phyloP scores from a whole-genome alignment of 768 basidiomycete species.

The Boletus bicolor region DNA sequence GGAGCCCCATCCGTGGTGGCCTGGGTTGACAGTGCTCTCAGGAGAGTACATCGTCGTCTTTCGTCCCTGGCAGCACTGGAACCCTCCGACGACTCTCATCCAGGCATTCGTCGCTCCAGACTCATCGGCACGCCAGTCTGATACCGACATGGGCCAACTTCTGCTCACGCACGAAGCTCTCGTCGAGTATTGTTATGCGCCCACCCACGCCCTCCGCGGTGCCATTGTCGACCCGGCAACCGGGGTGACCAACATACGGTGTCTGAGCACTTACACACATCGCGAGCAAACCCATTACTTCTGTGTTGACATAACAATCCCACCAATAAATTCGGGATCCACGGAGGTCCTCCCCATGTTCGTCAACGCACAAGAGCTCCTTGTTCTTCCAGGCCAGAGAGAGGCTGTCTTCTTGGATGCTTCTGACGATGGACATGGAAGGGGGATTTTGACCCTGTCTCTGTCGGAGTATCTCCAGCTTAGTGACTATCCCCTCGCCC shows the following conservation, averaged over 20 bases:
- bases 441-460: conserved; percentile 15
- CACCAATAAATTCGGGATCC: background rate
- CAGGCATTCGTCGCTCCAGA: conserved; percentile 18
- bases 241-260: conserved; percentile 10
- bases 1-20: conserved; percentile 3
- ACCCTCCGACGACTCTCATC: conserved; percentile 13
- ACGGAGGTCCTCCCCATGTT: conserved; percentile 11
- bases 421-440: conserved; percentile 15
- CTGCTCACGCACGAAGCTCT: conserved; percentile 21
- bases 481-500: background rate
- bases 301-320: conserved; percentile 18
- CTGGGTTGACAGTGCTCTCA: conserved; percentile 14
- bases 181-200: background rate
- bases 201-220: conserved; percentile 11
- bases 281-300: conserved; percentile 4
- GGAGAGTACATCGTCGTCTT: conserved; percentile 15
- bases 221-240: conserved; percentile 13
- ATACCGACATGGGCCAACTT: conserved; percentile 1
- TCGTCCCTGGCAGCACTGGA: conserved; percentile 1
- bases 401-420: conserved; percentile 3
- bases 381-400: conserved; percentile 14
- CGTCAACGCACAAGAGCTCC: conserved; percentile 11
- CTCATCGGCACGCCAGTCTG: background rate
- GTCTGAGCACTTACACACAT: conserved; percentile 2
- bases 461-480: background rate